Evolutionary conservation across 75 land plant genomes (phyloP).

Genomic region (Sequoia sempervirens): DNA sequence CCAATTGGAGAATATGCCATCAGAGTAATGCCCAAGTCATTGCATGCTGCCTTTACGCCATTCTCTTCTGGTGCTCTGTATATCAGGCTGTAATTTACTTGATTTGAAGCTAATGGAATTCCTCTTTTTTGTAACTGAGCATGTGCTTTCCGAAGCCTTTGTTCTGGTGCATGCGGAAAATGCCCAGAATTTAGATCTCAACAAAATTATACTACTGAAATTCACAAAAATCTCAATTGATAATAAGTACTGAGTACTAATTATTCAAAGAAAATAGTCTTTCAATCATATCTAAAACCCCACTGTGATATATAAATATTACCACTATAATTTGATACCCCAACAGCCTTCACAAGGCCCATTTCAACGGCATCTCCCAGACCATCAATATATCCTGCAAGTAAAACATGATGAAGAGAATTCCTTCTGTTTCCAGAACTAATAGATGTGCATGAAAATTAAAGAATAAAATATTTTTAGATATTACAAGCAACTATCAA

Average conservation of each 20-base stretch:
- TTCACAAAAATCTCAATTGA: neutral
- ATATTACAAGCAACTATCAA: neutral
- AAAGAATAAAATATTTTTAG: neutral
- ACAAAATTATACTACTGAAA: conserved; percentile 1
- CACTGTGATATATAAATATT: conserved; percentile 6
- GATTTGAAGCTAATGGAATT: conserved; percentile 88
- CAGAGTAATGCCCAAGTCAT: conserved; percentile 85
- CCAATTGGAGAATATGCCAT: conserved; percentile 93
- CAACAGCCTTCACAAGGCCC: conserved; percentile 98
- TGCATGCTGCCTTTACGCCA: conserved; percentile 92
- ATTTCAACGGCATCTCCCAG: conserved; percentile 95
- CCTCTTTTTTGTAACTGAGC: conserved; percentile 74
- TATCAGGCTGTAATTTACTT: conserved; percentile 91
- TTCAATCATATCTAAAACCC: neutral
- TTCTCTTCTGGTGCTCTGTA: conserved; percentile 86
- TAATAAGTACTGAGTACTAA: neutral
- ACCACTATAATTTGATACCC: conserved; percentile 97
- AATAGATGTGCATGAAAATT: neutral
- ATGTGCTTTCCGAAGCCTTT: conserved; percentile 73
- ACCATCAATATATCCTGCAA: conserved; percentile 87
- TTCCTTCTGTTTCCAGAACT: neutral
- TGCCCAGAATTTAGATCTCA: neutral
- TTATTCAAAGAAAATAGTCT: neutral
- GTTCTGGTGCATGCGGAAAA: conserved; percentile 39
- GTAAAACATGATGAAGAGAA: neutral